Evolutionary conservation across 805 yeast species (phyloP), one percentile per base, ranked within the genome.

Genomic region (Barnettozyma botsteinii): DNA sequence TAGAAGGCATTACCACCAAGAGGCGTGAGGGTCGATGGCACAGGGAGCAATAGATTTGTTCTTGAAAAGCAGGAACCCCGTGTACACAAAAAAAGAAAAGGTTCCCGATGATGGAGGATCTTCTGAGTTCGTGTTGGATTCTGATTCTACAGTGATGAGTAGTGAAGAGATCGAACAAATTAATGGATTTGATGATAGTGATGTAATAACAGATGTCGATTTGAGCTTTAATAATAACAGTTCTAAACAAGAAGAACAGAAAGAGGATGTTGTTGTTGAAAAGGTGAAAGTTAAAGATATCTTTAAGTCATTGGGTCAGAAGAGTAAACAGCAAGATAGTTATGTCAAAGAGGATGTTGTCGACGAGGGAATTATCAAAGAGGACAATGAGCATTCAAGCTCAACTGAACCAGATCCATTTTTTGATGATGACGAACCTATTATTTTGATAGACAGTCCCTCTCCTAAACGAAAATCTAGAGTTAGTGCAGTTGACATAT

Each of bases 231-330:
- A 30, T n/a, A 26, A 11, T 9, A 6, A 9, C 14, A 34, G 17
- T 17, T 15, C 17, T 19, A 8, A 18, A 15, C 11, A 7, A 9
- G 28, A 24, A 6, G 13, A n/a, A n/a, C n/a, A n/a, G n/a, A n/a
- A n/a, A n/a, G 31, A 9, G 4, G 15, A 12, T 10, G 10, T 11
- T 23, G 19, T 17, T 5, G 11, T 15, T 7, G 35, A 26, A 17
- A 33, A 29, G 25, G 28, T 33, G 23, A 41, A 34, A 23, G 42
- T 37, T 11, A 37, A 29, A 19, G 44, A 41, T 25, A 41, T 41
- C 7, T 41, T 41, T 21, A 41, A 41, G 24, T 18, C 10, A 18
- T n/a, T 26, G 14, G 25, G 13, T 5, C 10, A 29, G 13, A 31
- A 18, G 17, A 13, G 24, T 8, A 28, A n/a, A 11, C 18, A 11